Evolutionary conservation across 345 rosid genomes (phyloP).

Genomic region (Salix caprea): DNA sequence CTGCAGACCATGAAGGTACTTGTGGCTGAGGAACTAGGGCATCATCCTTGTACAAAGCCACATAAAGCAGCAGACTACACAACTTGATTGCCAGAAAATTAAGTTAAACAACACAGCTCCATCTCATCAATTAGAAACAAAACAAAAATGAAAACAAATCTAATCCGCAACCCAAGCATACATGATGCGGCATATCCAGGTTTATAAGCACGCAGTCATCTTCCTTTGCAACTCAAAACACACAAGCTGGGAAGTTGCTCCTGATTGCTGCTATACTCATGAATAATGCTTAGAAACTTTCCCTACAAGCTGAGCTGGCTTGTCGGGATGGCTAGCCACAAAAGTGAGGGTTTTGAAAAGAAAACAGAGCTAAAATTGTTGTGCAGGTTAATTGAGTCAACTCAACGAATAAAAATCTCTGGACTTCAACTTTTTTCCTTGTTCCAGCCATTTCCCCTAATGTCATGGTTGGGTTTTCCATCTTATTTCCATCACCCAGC

Average conservation of each 20-base stretch:
- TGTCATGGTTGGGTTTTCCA: too few species aligned
- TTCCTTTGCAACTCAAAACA: background rate
- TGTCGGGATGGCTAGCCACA: too few species aligned
- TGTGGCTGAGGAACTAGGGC: background rate
- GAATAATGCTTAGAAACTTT: too few species aligned
- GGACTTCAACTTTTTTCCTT: too few species aligned
- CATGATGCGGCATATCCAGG: background rate
- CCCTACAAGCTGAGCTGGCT: too few species aligned
- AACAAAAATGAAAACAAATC: background rate
- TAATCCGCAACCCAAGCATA: background rate
- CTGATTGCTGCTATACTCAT: too few species aligned
- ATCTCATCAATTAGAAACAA: background rate
- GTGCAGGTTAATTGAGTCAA: too few species aligned
- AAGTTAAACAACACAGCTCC: background rate
- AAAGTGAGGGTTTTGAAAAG: too few species aligned
- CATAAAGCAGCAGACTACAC: background rate
- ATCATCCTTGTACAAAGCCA: background rate
- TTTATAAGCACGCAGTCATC: background rate
- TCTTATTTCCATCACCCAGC: too few species aligned
- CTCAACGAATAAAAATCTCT: too few species aligned
- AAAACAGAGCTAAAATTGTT: too few species aligned
- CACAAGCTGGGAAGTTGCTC: background rate
- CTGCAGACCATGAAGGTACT: slow-evolving; percentile 22
- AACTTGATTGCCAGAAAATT: background rate
- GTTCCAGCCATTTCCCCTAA: too few species aligned